Conservation (phyloP, 371 early-diverging fungal genomes). For the Apophysomyces ossiformis region DNA sequence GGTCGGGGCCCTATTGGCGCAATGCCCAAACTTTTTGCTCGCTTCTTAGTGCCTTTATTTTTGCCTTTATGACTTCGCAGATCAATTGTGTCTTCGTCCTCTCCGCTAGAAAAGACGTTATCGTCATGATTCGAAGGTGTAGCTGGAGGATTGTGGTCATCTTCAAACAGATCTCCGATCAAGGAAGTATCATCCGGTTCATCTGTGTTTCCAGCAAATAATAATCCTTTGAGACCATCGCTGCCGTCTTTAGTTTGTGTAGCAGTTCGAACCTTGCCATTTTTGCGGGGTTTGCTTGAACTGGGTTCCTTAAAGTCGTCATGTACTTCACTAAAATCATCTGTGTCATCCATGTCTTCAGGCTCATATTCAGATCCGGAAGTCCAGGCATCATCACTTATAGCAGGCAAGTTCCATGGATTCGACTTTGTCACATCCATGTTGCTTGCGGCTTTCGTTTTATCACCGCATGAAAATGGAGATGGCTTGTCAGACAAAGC, state of each 20-base stretch:
- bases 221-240: background rate
- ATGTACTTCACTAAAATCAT: no score
- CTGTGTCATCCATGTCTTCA: background rate
- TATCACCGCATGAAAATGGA: background rate
- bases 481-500: background rate
- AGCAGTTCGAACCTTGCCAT: background rate
- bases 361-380: conserved; percentile 7
- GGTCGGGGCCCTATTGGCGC: conserved; percentile 2
- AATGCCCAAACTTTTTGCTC: background rate
- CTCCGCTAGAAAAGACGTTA: background rate
- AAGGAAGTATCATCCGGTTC: background rate
- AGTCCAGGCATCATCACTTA: conserved; percentile 2
- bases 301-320: background rate
- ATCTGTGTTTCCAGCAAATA: background rate
- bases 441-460: background rate
- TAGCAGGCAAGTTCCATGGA: conserved; percentile 5
- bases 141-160: background rate
- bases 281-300: background rate
- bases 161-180: background rate
- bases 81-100: background rate
- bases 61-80: background rate
- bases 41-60: background rate
- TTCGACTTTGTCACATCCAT: background rate
- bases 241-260: background rate
- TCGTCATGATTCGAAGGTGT: background rate